Evolutionary conservation across 495 filamentous ascomycete species (phyloP).

Genomic region (Cercophora sp.): DNA sequence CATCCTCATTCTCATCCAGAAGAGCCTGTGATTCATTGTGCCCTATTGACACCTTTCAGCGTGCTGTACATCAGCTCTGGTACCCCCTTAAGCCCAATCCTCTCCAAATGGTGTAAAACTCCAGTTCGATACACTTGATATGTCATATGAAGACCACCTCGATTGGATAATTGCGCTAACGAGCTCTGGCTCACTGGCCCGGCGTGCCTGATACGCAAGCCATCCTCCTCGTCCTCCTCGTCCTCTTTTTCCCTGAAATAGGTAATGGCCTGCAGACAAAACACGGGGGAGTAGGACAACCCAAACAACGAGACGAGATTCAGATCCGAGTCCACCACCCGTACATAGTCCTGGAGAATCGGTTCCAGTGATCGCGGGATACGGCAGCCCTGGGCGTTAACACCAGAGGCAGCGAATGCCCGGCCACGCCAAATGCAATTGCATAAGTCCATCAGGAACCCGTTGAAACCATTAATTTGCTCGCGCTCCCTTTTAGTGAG

Average conservation of each 20-base stretch:
- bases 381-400: conserved; percentile 71
- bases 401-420: conserved; percentile 63
- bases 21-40: conserved; percentile 20
- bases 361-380: conserved; percentile 47
- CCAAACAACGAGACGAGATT: conserved; percentile 59
- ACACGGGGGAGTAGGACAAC: conserved; percentile 62
- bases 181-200: conserved; percentile 73
- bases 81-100: conserved; percentile 61
- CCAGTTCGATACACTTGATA: conserved; percentile 73
- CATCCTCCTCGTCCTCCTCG: conserved; percentile 39
- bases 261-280: conserved; percentile 63
- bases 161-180: conserved; percentile 57
- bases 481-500: conserved; percentile 42
- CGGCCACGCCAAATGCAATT: conserved; percentile 80
- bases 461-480: conserved; percentile 72
- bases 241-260: conserved; percentile 68
- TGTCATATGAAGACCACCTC: conserved; percentile 63
- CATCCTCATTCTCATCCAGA: not conserved
- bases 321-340: conserved; percentile 37
- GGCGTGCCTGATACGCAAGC: conserved; percentile 58
- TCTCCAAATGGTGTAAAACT: conserved; percentile 69
- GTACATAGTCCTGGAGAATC: conserved; percentile 45
- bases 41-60: conserved; percentile 65
- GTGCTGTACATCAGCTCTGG: conserved; percentile 75
- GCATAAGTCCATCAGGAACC: conserved; percentile 84